phyloP scores from a whole-genome alignment of 1,139 yeast genomes.

The Candida freyschussii region DNA sequence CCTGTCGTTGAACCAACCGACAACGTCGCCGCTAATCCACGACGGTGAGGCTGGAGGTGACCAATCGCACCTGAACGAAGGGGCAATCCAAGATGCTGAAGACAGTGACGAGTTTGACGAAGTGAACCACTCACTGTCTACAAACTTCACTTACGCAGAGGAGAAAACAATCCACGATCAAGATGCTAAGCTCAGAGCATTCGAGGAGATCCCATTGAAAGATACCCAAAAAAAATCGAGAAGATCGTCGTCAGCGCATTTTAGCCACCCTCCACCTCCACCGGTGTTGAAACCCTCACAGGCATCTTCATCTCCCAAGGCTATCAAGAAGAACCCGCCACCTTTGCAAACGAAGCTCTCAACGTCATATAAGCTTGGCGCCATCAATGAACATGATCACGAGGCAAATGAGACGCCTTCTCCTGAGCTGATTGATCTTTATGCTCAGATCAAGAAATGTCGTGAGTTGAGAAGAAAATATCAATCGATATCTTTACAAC shows the following conservation, averaged over 20 bases:
- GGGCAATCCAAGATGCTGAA: not conserved
- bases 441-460: slow-evolving; percentile 65
- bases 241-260: slow-evolving; percentile 32
- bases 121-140: slow-evolving; percentile 29
- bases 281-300: slow-evolving; percentile 21
- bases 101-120: slow-evolving; percentile 19
- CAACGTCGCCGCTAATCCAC: no score
- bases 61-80: slow-evolving; percentile 1
- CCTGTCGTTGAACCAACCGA: slow-evolving; percentile 1
- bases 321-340: slow-evolving; percentile 2
- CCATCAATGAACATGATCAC: slow-evolving; percentile 60
- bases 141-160: slow-evolving; percentile 63
- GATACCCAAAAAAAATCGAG: slow-evolving; percentile 19
- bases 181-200: slow-evolving; percentile 64
- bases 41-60: not conserved
- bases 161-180: slow-evolving; percentile 63
- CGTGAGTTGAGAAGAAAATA: slow-evolving; percentile 75
- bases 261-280: slow-evolving; percentile 33
- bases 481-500: slow-evolving; percentile 65
- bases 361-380: slow-evolving; percentile 40
- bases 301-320: slow-evolving; percentile 5
- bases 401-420: slow-evolving; percentile 66
- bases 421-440: slow-evolving; percentile 65
- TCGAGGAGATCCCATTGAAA: slow-evolving; percentile 38
- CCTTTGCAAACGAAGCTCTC: slow-evolving; percentile 18